Evolutionary conservation across 176 grass and related monocot genomes (phyloP).

Genomic region (Secale cereale): DNA sequence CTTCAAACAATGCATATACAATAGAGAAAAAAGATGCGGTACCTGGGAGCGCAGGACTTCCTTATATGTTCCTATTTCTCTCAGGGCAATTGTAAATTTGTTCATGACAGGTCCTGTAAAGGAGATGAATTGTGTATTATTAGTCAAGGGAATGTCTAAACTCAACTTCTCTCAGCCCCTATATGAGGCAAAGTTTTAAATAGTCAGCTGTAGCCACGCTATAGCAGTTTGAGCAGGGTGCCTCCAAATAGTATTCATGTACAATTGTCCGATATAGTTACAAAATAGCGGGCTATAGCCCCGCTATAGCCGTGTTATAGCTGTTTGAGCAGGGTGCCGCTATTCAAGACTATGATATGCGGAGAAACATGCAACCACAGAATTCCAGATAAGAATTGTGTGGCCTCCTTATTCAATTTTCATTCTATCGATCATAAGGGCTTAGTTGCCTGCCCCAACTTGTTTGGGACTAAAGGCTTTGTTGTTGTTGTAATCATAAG

Average conservation of each 20-base stretch:
- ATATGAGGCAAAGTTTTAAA: neutral
- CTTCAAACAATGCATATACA: slow-evolving; percentile 4
- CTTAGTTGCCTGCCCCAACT: no score
- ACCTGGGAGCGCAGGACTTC: slow-evolving; percentile 98
- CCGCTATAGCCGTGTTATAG: no score
- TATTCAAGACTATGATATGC: no score
- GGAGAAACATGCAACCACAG: neutral
- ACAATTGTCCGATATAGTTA: no score
- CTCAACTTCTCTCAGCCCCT: neutral
- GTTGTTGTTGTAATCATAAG: no score
- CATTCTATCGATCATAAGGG: neutral
- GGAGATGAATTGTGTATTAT: slow-evolving; percentile 27
- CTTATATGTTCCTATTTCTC: slow-evolving; percentile 98
- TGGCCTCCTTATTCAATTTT: neutral
- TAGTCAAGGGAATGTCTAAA: slow-evolving; percentile 17
- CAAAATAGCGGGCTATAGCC: no score
- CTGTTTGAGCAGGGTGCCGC: no score
- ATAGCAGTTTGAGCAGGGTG: no score
- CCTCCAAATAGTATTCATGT: no score
- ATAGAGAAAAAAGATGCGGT: slow-evolving; percentile 3
- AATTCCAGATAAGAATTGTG: neutral
- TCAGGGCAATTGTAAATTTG: slow-evolving; percentile 95
- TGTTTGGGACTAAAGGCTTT: no score
- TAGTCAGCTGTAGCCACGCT: no score
- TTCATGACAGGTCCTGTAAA: slow-evolving; percentile 88